phyloP scores from a whole-genome alignment of 1,284 basidiomycete genomes.

The Cystobasidium sp. region DNA sequence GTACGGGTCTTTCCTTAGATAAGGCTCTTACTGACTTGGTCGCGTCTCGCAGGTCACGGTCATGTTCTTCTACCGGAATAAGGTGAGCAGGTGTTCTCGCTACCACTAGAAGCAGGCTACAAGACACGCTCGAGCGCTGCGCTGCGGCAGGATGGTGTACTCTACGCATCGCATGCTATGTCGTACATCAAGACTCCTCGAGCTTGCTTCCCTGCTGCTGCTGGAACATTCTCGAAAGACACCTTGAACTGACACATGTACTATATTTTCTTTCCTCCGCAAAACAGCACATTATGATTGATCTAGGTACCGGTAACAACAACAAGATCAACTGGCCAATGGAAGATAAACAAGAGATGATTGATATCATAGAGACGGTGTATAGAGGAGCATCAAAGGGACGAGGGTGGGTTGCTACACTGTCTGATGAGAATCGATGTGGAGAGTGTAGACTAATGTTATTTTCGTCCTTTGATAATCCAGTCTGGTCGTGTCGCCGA shows the following conservation, averaged over 20 bases:
- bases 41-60: slow-evolving; percentile 68
- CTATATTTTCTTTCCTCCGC: background rate
- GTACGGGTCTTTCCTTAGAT: background rate
- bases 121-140: background rate
- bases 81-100: slow-evolving; percentile 59
- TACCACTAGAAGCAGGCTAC: background rate
- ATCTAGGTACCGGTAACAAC: slow-evolving; percentile 98
- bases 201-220: too few species aligned
- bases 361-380: slow-evolving; percentile 98
- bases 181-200: too few species aligned
- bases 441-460: background rate
- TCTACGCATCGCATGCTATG: too few species aligned
- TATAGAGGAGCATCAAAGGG: slow-evolving; percentile 98
- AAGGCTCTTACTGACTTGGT: background rate
- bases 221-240: too few species aligned
- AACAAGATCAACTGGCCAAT: slow-evolving; percentile 99
- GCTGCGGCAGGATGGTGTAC: too few species aligned
- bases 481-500: slow-evolving; percentile 34
- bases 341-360: slow-evolving; percentile 96
- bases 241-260: background rate
- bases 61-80: slow-evolving; percentile 89
- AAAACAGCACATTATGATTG: slow-evolving; percentile 94
- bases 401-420: slow-evolving; percentile 64
- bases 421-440: background rate
- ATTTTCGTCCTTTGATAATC: background rate